Base-by-base conservation (phyloP, 2,329 filamentous ascomycete species). In the Cladosporium colombiae region DNA sequence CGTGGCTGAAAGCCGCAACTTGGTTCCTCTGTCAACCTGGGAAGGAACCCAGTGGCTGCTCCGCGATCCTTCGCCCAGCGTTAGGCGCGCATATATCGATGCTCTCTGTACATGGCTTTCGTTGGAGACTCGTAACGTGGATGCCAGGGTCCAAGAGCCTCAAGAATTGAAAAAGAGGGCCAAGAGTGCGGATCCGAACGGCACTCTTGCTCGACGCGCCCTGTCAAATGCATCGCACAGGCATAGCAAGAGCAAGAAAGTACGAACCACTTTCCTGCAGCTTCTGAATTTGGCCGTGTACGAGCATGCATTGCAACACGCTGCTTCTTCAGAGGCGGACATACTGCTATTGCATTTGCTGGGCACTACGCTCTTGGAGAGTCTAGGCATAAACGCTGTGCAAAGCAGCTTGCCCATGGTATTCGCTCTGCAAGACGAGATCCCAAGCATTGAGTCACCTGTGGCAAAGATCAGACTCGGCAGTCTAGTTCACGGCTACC, bases 21-120 rank as follows among this genome's bases (percentile, higher is more conserved):
- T 86, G 33, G 85, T 95, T 0, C 89, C 91, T 0, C 84, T 96
- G 10, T 86, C 91, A 64, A 90, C 93, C 0, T 99, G 95, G 95
- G 93, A 98, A 77, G 92, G 92, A n/a, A 97, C 93, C 0, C 92
- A 97, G 68, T 97, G 92, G 91, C 86, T 98, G 53, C 81, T 98
- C 23, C 88, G 91, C 44, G 94, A 97, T 73, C 84, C 87, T 0
- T 89, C 93, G 72, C 87, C 87, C 35, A 84, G 87, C 35, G 93
- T 98, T 37, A 88, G 93, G 63, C 89, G 89, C 75, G 91, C 93
- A 0, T 99, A 98, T 71, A 87, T 89, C 7, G 92, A 96, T 76
- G 91, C 92, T 5, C 78, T 98, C 18, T 78, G 91, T 49, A 91
- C 91, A 0, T 99, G 94, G 93, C 82, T 97, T 62, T 66, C 70